These are phyloP conservation scores for Cadophora gregata DNA, from an alignment of 2,329 filamentous ascomycete species.

Conservation along the genomic window DNA sequence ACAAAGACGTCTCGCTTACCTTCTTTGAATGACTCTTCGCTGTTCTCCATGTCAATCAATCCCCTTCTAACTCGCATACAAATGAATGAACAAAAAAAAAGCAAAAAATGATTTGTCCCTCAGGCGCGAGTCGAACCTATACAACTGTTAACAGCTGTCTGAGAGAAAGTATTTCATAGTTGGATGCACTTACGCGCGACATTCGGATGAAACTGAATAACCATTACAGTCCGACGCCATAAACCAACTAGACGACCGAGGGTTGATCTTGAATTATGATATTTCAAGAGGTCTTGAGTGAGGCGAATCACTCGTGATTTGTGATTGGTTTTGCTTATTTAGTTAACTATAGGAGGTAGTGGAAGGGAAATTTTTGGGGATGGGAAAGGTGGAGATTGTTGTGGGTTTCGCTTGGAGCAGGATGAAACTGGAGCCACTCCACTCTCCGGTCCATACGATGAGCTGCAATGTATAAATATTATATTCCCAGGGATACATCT, in stretches of 20 bases:
- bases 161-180: slow-evolving; percentile 16
- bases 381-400: neutral
- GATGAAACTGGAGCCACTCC: too few species aligned
- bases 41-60: neutral
- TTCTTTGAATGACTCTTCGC: neutral
- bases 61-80: neutral
- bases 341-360: neutral
- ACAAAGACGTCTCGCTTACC: neutral
- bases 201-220: slow-evolving; percentile 26
- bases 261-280: slow-evolving; percentile 4
- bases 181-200: slow-evolving; percentile 28
- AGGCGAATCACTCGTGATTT: neutral
- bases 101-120: slow-evolving; percentile 17
- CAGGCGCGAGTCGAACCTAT: slow-evolving; percentile 32
- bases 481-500: too few species aligned
- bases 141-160: slow-evolving; percentile 27
- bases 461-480: too few species aligned
- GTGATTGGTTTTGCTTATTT: neutral
- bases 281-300: neutral
- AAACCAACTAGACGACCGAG: slow-evolving; percentile 33
- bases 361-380: neutral
- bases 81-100: slow-evolving; percentile 7
- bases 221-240: slow-evolving; percentile 30
- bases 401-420: neutral
- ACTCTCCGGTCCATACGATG: too few species aligned